Base-by-base conservation (phyloP, 305 asterid genomes). In the Fraxinus sp. region DNA sequence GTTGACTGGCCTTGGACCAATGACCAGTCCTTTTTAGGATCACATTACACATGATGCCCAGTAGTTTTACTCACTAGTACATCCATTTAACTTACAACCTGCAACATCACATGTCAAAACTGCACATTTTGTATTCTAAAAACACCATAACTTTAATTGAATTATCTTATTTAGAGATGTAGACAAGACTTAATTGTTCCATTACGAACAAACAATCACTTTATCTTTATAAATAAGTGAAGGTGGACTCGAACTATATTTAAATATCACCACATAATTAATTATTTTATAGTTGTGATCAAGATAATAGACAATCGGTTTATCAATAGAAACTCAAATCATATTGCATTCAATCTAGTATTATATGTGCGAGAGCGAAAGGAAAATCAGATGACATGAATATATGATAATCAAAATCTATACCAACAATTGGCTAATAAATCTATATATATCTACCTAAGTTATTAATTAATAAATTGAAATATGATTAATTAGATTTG, bases 11-110 rank as follows among this genome's bases (percentile, higher is more conserved):
- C 66, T 55, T 55, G n/a, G 24, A 81, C 83, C 87, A 83, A 85
- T 87, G 88, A 87, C 88, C 84, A 81, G 87, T 83, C 87, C 81
- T 85, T 78, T 79, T 64, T 26, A 77, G 4, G 68, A 49, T 85
- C 26, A 4, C 24, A n/a, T 52, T 84, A 71, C 85, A 87, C 85
- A 87, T 79, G 82, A 49, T 49, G 62, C 62, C 73, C 81, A 57
- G 33, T 35, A 74, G 6, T 3, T 46, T 4, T 46, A 46, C 6
- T 46, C 49, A 41, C 49, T 41, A 2, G 49, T 41, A 41, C 14
- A 39, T 39, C 13, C 11, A 39, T 39, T 39, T 39, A 39, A 39
- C 46, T 39, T 39, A 39, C 13, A 39, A 9, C 49, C 49, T 1
- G 49, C 14, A 41, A 8, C 2, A 41, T 41, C 14, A 41, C 49